These are phyloP conservation scores for Phytophthora pisi DNA, from an alignment of 352 stramenopile genomes.

Conservation along the genomic window DNA sequence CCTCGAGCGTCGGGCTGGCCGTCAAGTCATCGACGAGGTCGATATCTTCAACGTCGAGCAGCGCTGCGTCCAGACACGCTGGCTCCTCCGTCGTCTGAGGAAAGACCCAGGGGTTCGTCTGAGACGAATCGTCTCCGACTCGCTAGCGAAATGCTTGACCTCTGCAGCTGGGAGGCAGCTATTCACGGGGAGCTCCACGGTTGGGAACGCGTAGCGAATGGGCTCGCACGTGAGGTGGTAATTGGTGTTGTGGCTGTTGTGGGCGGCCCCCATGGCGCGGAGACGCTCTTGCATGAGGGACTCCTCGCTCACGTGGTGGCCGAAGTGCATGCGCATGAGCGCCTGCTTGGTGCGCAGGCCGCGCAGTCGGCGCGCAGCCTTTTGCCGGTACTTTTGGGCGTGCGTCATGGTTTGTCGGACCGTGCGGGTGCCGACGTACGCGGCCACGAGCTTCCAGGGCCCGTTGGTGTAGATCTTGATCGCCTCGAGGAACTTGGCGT, in stretches of 20 bases:
- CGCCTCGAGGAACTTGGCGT: slow-evolving; percentile 70
- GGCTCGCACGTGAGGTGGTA: slow-evolving; percentile 10
- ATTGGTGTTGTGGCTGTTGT: slow-evolving; percentile 1
- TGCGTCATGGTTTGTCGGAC: slow-evolving; percentile 82
- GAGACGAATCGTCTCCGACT: too few relatives aligned
- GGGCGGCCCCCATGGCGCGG: slow-evolving; percentile 35
- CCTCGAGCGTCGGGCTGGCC: slow-evolving; percentile 52
- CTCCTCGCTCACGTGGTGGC: slow-evolving; percentile 68
- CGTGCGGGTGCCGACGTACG: slow-evolving; percentile 68
- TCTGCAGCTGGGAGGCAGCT: neutral
- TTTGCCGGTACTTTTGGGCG: slow-evolving; percentile 77
- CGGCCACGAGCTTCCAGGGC: slow-evolving; percentile 71
- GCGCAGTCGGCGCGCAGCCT: slow-evolving; percentile 58
- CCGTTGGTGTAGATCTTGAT: slow-evolving; percentile 78
- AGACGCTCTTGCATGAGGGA: slow-evolving; percentile 67
- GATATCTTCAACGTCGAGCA: slow-evolving; percentile 15
- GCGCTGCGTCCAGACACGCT: slow-evolving; percentile 19
- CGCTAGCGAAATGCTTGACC: slow-evolving; percentile 8
- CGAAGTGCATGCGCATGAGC: slow-evolving; percentile 75
- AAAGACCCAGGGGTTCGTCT: slow-evolving; percentile 10
- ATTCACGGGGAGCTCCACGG: neutral
- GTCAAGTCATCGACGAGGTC: slow-evolving; percentile 39
- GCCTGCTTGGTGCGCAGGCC: slow-evolving; percentile 72
- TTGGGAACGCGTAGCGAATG: slow-evolving; percentile 6
- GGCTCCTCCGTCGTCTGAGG: slow-evolving; percentile 5